phyloP scores from a whole-genome alignment of 2,329 filamentous ascomycete genomes.

The Epicoccum sorghinum region DNA sequence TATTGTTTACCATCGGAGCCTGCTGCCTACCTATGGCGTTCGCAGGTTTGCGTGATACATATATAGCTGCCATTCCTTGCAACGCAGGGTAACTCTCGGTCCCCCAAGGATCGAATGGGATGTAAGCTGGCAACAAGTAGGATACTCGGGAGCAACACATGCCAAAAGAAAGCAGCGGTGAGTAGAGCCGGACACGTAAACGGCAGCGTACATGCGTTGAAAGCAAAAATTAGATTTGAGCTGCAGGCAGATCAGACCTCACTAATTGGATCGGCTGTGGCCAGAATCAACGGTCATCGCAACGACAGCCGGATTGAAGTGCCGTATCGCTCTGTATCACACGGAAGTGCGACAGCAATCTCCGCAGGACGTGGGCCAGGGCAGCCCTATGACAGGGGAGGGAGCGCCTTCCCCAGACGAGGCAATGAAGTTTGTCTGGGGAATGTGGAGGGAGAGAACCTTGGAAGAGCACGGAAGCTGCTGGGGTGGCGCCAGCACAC shows the following conservation, averaged over 20 bases:
- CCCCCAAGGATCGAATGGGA: too few species aligned
- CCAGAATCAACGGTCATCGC: not conserved
- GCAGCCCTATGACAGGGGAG: constrained; percentile 20
- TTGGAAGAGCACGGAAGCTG: constrained; percentile 10
- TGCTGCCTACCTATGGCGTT: too few species aligned
- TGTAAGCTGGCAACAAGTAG: too few species aligned
- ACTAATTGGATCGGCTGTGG: constrained; percentile 3
- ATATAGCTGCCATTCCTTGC: too few species aligned
- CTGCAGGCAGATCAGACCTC: not conserved
- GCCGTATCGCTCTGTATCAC: constrained; percentile 1
- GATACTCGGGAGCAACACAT: too few species aligned
- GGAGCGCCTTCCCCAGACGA: constrained; percentile 31
- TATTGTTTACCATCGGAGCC: too few species aligned
- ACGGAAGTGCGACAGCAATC: constrained; percentile 1
- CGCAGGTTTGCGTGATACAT: too few species aligned
- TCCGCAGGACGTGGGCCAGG: constrained; percentile 4
- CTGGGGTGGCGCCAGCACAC: constrained; percentile 6
- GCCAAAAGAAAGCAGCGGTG: constrained; percentile 10
- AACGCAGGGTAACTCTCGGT: too few species aligned
- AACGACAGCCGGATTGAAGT: constrained; percentile 2
- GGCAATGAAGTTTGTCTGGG: constrained; percentile 20
- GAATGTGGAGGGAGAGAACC: constrained; percentile 24
- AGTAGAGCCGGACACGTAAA: constrained; percentile 9
- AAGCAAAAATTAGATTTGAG: not conserved
- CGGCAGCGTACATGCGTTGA: constrained; percentile 2